Conservation (phyloP, 192 early-diverging fungal genomes). For the Mortierella claussenii region DNA sequence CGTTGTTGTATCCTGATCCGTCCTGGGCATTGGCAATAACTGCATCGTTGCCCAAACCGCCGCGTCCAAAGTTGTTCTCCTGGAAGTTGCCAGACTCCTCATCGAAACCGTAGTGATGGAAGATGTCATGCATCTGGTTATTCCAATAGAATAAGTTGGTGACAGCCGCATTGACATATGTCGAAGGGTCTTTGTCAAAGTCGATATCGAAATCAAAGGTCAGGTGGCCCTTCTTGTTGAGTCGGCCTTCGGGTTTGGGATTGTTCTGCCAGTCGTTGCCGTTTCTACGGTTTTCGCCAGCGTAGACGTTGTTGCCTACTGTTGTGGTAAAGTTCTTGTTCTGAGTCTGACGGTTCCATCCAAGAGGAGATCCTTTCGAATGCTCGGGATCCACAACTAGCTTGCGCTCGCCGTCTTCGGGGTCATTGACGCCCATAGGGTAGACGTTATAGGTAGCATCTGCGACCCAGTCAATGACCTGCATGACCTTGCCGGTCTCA, state of each 20-base stretch:
- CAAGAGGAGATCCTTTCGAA: slow-evolving; percentile 66
- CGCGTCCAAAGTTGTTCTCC: slow-evolving; percentile 83
- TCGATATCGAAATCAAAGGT: slow-evolving; percentile 84
- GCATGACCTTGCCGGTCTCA: slow-evolving; percentile 66
- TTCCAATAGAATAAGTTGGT: slow-evolving; percentile 94
- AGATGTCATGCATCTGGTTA: slow-evolving; percentile 90
- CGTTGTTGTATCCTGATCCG: slow-evolving; percentile 91
- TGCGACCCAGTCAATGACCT: slow-evolving; percentile 88
- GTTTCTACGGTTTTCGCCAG: slow-evolving; percentile 85
- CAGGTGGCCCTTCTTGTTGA: slow-evolving; percentile 51
- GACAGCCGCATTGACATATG: slow-evolving; percentile 82
- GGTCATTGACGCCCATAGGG: slow-evolving; percentile 85
- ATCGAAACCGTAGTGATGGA: slow-evolving; percentile 90
- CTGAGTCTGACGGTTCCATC: slow-evolving; percentile 79
- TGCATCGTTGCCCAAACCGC: slow-evolving; percentile 83
- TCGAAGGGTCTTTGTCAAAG: slow-evolving; percentile 67
- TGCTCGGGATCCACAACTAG: slow-evolving; percentile 67
- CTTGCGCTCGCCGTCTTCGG: slow-evolving; percentile 69
- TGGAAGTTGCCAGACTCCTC: slow-evolving; percentile 96
- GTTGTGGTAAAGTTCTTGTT: slow-evolving; percentile 74
- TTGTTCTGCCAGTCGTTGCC: slow-evolving; percentile 78
- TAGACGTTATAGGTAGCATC: slow-evolving; percentile 84
- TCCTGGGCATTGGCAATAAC: slow-evolving; percentile 95
- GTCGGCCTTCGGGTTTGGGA: slow-evolving; percentile 74
- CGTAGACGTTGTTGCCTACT: slow-evolving; percentile 92